Conservation (phyloP, 352 stramenopile genomes). For the Aphanomyces invadans region DNA sequence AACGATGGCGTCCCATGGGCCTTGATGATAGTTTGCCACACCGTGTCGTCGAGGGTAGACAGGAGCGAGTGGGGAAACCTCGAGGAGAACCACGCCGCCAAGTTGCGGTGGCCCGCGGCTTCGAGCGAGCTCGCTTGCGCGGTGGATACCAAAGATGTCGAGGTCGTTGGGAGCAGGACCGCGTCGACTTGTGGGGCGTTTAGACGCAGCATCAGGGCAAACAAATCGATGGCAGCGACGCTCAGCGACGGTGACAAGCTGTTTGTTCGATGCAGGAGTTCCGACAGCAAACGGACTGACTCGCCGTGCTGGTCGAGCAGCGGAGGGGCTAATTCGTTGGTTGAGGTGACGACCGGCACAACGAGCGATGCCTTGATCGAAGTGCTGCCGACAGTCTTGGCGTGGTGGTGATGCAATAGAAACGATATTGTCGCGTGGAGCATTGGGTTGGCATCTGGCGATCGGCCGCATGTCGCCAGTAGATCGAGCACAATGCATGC, state of each 20-base stretch:
- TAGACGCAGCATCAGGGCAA: constrained; percentile 60
- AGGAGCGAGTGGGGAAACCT: constrained; percentile 71
- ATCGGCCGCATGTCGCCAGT: constrained; percentile 53
- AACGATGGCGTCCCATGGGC: neutral
- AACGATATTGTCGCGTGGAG: constrained; percentile 73
- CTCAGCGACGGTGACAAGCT: constrained; percentile 71
- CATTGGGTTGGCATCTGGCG: constrained; percentile 66
- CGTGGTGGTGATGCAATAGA: constrained; percentile 39
- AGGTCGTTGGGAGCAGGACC: constrained; percentile 33
- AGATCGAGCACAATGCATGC: constrained; percentile 73
- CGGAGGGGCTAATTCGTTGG: neutral
- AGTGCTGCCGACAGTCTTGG: neutral
- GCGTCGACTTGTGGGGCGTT: constrained; percentile 54
- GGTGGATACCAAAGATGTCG: neutral
- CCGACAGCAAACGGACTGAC: constrained; percentile 42
- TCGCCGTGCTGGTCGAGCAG: neutral
- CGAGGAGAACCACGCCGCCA: constrained; percentile 70
- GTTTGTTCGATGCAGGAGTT: constrained; percentile 72
- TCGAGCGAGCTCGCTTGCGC: neutral
- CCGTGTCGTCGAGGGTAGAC: constrained; percentile 25
- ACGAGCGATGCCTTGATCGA: neutral
- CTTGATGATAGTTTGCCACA: constrained; percentile 17
- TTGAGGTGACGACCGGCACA: neutral
- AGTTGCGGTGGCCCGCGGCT: constrained; percentile 29
- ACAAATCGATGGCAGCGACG: constrained; percentile 77